A percentile compares a stretch with the other conserved stretches of the same genome.
These are phyloP conservation scores for Corymbia maculata DNA, from an alignment of 345 rosid genomes.

Conservation along the genomic window DNA sequence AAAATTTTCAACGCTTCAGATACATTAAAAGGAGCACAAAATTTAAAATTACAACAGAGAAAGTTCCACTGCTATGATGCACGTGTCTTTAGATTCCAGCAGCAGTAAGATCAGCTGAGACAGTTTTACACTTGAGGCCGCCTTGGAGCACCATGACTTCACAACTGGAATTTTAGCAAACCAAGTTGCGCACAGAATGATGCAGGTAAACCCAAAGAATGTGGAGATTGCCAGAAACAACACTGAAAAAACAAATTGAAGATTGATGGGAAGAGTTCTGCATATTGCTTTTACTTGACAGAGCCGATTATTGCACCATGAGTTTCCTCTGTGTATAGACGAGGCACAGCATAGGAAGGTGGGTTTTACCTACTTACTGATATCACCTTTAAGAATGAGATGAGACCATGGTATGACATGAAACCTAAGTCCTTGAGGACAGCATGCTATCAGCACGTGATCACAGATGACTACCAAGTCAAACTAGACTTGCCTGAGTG, in stretches of 20 bases:
- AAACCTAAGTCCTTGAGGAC: neutral
- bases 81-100: neutral
- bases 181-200: neutral
- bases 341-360: neutral
- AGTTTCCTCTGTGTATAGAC: neutral
- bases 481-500: neutral
- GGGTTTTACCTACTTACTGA: neutral
- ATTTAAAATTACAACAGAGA: neutral
- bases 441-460: neutral
- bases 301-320: neutral
- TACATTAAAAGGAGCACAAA: neutral
- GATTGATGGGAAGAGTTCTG: neutral
- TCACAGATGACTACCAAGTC: neutral
- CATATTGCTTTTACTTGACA: neutral
- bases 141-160: neutral
- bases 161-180: slow-evolving; percentile 1
- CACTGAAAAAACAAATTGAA: neutral
- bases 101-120: slow-evolving; percentile 5
- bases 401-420: neutral
- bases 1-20: neutral
- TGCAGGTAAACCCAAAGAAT: neutral
- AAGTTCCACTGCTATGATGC: neutral
- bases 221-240: neutral
- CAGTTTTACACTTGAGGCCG: neutral
- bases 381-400: neutral